Evolutionary conservation across 352 stramenopile genomes (phyloP).

Genomic region (Pythium chondricola): DNA sequence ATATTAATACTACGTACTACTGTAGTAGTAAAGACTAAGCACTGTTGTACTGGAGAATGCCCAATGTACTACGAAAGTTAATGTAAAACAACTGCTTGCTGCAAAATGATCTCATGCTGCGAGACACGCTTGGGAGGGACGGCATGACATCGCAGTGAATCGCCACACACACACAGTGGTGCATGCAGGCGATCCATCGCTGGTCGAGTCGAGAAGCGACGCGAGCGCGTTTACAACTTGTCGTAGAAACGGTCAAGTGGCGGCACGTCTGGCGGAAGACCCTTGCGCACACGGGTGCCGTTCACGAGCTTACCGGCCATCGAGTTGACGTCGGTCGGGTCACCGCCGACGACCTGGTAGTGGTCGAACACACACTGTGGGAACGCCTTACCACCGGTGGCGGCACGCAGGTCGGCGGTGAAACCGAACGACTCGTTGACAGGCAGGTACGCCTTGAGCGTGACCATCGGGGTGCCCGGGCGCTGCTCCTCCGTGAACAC

Average conservation of each 20-base stretch:
- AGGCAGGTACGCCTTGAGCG: constrained; percentile 98
- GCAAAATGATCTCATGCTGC: constrained; percentile 14
- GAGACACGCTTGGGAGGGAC: background rate
- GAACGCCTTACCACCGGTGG: constrained; percentile 99
- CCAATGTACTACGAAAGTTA: constrained; percentile 24
- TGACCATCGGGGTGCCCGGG: constrained; percentile 97
- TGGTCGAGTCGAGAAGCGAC: too few relatives aligned
- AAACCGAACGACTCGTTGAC: constrained; percentile 99
- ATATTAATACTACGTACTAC: background rate
- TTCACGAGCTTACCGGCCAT: constrained; percentile 95
- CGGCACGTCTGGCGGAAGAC: constrained; percentile 94
- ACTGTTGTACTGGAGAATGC: too few relatives aligned
- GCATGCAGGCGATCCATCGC: too few relatives aligned
- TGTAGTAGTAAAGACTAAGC: too few relatives aligned
- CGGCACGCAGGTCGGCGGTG: constrained; percentile 96
- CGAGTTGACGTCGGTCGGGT: constrained; percentile 87
- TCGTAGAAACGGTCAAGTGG: constrained; percentile 98
- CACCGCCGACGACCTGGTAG: constrained; percentile 94
- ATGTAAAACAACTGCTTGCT: constrained; percentile 23
- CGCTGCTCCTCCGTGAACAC: constrained; percentile 99
- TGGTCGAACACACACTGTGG: constrained; percentile 99
- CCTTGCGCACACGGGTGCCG: constrained; percentile 96
- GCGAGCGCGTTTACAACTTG: constrained; percentile 99
- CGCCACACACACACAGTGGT: too few relatives aligned
- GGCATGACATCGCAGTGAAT: background rate